These are phyloP conservation scores for Plasmodium malariae DNA, from an alignment of 169 alveolate species.

Conservation along the genomic window DNA sequence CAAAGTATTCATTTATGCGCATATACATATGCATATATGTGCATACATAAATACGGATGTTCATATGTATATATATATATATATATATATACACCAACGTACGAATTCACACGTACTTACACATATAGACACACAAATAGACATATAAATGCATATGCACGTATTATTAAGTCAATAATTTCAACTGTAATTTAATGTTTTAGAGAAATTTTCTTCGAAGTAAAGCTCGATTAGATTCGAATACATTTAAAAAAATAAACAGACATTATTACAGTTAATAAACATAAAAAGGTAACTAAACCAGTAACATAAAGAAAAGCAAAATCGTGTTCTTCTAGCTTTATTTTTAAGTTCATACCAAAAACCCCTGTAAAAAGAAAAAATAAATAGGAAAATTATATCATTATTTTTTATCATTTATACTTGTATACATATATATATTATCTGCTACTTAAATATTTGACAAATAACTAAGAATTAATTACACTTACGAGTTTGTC, in stretches of 20 bases:
- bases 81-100: no score
- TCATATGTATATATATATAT: no score
- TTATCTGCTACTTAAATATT: no score
- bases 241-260: conserved; percentile 78
- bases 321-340: conserved; percentile 79
- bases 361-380: conserved; percentile 81
- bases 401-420: neutral
- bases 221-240: conserved; percentile 76
- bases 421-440: neutral
- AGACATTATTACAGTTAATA: conserved; percentile 77
- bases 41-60: neutral
- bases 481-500: neutral
- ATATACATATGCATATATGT: neutral
- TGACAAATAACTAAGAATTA: no score
- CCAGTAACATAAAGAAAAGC: conserved; percentile 82
- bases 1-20: neutral
- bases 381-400: conserved; percentile 1
- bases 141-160: no score
- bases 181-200: neutral
- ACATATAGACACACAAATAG: no score
- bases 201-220: neutral
- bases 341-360: conserved; percentile 86
- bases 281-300: conserved; percentile 50
- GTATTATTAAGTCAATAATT: conserved; percentile 9
- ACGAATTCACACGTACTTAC: no score